Base-by-base conservation (phyloP, 2,329 filamentous ascomycete genomes). In the Ambrosiella beaveri region DNA sequence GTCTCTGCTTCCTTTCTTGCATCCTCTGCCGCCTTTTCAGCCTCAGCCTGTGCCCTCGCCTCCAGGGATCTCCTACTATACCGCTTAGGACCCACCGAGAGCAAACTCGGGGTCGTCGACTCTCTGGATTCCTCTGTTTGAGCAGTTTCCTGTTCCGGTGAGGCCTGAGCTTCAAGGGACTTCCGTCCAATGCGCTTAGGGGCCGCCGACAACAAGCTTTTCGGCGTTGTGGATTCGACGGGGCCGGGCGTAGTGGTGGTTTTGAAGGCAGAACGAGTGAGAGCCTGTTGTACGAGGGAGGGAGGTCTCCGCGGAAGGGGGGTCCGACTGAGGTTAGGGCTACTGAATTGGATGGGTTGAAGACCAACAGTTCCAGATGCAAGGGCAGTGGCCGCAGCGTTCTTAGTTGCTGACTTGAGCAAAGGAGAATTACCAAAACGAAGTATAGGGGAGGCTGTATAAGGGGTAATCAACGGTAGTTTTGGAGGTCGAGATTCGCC, bases 251-350 rank as follows among this genome's bases (percentile, higher is more conserved):
- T 45, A 27, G 8, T 35, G 51, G 37, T 51, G 15, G 54, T 40
- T 57, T 67, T 65, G 13, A 63, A 62, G 15, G 64, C 66, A 60
- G 68, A 69, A 7, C 63, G 64, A 13, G 65, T 58, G 50, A 71
- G 65, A 5, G 71, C 62, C 57, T 70, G 65, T 47, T 68, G 65
- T 56, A 65, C 69, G n/a, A 71, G 53, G 3, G 69, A 67, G 0
- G 67, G 55, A 15, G 63, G 49, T 37, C 66, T 71, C 38, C 61
- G 64, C 19, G 66, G 65, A 53, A 68, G 68, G 27, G 73, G 71
- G 52, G 71, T 75, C 4, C 58, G 58, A 27, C 54, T 53, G 2
- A 57, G 37, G 35, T 58, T 58, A 36, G 59, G 59, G n/a, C 56
- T 61, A 13, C 27, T 61, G 35, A 56, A 47, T 11, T 45, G 44